phyloP scores from a whole-genome alignment of 129 eudicot genomes.

The Scalesia atractyloides region DNA sequence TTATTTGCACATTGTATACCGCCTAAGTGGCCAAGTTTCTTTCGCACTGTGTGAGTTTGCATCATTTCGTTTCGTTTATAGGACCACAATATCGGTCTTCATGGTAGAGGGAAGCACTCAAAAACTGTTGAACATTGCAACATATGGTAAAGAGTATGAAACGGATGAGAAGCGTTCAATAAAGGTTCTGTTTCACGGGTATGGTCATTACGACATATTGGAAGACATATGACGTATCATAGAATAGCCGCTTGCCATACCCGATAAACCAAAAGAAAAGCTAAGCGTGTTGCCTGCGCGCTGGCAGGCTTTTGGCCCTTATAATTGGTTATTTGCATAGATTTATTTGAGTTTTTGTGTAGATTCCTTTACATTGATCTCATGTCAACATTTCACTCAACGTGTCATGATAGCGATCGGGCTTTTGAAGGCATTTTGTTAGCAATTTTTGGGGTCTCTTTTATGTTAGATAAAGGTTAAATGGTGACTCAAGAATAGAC shows the following conservation, averaged over 20 bases:
- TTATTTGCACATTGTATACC: background rate
- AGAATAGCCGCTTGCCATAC: conserved; percentile 26
- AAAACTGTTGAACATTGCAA: conserved; percentile 55
- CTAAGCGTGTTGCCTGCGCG: conserved; percentile 14
- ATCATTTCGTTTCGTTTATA: conserved; percentile 26
- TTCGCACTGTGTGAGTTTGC: background rate
- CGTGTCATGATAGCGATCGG: background rate
- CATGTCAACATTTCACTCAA: conserved; percentile 19
- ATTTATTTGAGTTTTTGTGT: conserved; percentile 38
- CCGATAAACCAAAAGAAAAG: conserved; percentile 25
- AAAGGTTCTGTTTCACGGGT: conserved; percentile 67
- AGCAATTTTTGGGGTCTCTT: background rate
- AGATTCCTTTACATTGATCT: conserved; percentile 33
- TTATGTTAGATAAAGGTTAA: conserved; percentile 4
- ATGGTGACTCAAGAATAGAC: background rate
- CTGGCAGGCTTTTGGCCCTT: conserved; percentile 5
- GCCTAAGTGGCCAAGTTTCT: background rate
- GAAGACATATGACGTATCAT: conserved; percentile 37
- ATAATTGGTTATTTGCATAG: conserved; percentile 26
- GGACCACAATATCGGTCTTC: conserved; percentile 71
- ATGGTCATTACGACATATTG: conserved; percentile 68
- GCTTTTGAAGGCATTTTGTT: conserved; percentile 13
- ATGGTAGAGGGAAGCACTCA: conserved; percentile 57
- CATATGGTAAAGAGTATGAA: conserved; percentile 80
- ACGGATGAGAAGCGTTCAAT: conserved; percentile 31